Evolutionary conservation across 768 basidiomycete genomes (phyloP), one percentile per base, ranked within the genome.

Genomic region (Leccinellum albellum): DNA sequence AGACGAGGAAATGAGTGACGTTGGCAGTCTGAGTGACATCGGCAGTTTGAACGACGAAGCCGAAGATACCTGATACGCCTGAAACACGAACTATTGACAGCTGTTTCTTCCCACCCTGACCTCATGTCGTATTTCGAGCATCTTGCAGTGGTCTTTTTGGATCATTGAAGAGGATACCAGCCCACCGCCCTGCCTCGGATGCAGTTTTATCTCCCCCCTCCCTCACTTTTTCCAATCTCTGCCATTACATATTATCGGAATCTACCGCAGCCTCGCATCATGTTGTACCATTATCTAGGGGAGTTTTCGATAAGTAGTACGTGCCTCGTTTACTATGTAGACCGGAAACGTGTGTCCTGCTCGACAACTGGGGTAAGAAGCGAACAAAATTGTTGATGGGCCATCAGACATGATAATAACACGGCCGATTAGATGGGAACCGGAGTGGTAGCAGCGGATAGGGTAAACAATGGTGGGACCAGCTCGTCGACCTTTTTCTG

Each of bases 1-100:
- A 3, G 90, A 94, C 63, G 88, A 87, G 64, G 90, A 87, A 67
- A 91, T 93, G 88, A 92, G 91, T 71, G 91, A 91, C 55, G 78
- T 89, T 59, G 90, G 89, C 58, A 91, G 88, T 74, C 84, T 89
- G 74, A 88, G 84, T 71, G 91, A 91, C 55, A 78, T 89, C 60
- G 90, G 89, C 58, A 91, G 88, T 74, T 84, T 89, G 74, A 88
- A 84, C 72, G 90, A 88, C 52, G 83, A 80, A 49, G 59, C 35
- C 26, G 61, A 85, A 13, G 62, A 84, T 58, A 77, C 72, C 70
- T 71, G 17, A 51, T 57, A 13, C 32, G 8, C 40, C 47, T 63
- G 53, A 58, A 60, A 55, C 56, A 63, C 59, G 42, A 28, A 57
- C 54, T 54, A 54, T 52, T 50, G 12, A 57, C 54, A 50, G 52